These are phyloP conservation scores for Chaetoceros muelleri DNA, from an alignment of 108 stramenopile genomes.

Conservation along the genomic window DNA sequence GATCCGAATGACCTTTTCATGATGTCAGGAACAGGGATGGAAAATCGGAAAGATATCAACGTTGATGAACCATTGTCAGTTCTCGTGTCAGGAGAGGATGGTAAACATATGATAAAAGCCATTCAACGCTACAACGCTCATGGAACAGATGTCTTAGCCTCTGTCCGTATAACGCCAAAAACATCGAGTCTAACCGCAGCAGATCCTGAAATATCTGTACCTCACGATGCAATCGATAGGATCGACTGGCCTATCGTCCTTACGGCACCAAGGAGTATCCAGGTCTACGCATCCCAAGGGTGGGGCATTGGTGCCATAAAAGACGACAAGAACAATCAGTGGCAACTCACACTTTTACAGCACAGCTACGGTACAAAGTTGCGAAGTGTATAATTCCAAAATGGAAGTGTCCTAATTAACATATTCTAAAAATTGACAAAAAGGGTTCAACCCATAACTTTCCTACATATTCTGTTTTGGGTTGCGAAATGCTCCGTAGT, in stretches of 20 bases:
- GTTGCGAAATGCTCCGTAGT: too few relatives aligned
- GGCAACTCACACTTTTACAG: conserved; percentile 47
- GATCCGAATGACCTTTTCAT: conserved; percentile 53
- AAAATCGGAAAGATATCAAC: conserved; percentile 1
- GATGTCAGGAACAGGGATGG: conserved; percentile 39
- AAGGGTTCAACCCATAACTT: too few relatives aligned
- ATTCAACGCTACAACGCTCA: conserved; percentile 4
- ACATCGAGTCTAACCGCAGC: conserved; percentile 10
- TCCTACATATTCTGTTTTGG: too few relatives aligned
- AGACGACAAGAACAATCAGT: conserved; percentile 8
- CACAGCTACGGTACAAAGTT: too few relatives aligned
- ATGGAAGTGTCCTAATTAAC: too few relatives aligned
- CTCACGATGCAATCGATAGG: background rate
- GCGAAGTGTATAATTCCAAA: too few relatives aligned
- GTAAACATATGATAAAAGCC: conserved; percentile 22
- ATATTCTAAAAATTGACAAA: too few relatives aligned
- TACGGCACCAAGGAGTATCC: conserved; percentile 18
- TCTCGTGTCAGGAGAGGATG: conserved; percentile 51
- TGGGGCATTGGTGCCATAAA: conserved; percentile 56
- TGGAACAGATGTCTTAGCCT: conserved; percentile 4
- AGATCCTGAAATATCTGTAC: conserved; percentile 6
- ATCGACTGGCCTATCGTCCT: conserved; percentile 34
- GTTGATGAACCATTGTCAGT: conserved; percentile 34
- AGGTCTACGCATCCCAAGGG: conserved; percentile 35
- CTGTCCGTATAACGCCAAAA: conserved; percentile 7